A percentile compares a stretch with the other conserved stretches of the same genome.
These are phyloP conservation scores for Candida xiaguanensis DNA, from an alignment of 805 yeast genomes.

Conservation along the genomic window DNA sequence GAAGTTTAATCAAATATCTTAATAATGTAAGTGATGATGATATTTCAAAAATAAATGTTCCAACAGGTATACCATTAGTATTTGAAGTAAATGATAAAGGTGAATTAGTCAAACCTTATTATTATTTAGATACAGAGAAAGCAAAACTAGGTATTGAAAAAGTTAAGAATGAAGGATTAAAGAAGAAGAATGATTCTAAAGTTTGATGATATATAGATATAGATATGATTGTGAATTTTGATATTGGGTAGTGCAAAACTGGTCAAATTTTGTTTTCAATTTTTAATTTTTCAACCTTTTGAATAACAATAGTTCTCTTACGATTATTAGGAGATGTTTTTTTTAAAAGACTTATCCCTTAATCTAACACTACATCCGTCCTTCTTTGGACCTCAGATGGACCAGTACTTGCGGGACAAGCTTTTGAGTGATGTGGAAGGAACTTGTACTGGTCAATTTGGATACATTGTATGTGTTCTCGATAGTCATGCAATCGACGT, in stretches of 20 bases:
- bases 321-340: slow-evolving; percentile 29
- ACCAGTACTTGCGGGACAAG: slow-evolving; percentile 84
- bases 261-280: background rate
- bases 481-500: slow-evolving; percentile 94
- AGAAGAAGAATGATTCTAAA: slow-evolving; percentile 3
- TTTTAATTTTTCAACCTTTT: background rate
- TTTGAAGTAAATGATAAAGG: slow-evolving; percentile 35
- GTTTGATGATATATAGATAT: too few relatives aligned
- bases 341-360: slow-evolving; percentile 79
- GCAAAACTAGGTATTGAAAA: slow-evolving; percentile 37
- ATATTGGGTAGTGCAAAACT: slow-evolving; percentile 1
- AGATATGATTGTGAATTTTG: background rate
- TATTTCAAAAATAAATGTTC: slow-evolving; percentile 38
- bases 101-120: slow-evolving; percentile 23
- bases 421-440: slow-evolving; percentile 96
- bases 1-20: slow-evolving; percentile 38
- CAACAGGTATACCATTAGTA: slow-evolving; percentile 44
- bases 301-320: background rate
- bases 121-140: slow-evolving; percentile 38
- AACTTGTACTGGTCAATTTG: slow-evolving; percentile 97
- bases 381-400: slow-evolving; percentile 97
- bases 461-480: slow-evolving; percentile 92
- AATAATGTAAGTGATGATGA: slow-evolving; percentile 33
- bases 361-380: slow-evolving; percentile 95
- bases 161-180: slow-evolving; percentile 27